Base-by-base conservation (phyloP, 2,329 filamentous ascomycete genomes). In the Verticillium albo-atrum region DNA sequence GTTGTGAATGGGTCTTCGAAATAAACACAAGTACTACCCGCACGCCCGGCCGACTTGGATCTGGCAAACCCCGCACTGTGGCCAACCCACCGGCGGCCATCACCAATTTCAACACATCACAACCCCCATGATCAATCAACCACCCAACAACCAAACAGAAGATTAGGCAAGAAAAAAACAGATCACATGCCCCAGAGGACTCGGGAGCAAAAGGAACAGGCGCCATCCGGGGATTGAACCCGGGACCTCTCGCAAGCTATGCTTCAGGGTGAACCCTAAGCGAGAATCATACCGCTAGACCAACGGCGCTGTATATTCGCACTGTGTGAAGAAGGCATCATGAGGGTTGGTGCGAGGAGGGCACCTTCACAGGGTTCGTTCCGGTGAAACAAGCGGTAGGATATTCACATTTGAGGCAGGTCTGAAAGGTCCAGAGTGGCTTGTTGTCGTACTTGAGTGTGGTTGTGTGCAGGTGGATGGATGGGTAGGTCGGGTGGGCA, bases 221-320 rank as follows among this genome's bases (percentile, higher is more conserved):
- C 59, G 60, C 61, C 60, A 61, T 58, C 64, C 64, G 64, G 60
- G 61, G 61, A 65, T 66, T 60, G 63, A 66, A 66, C 64, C 60
- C 64, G 64, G 61, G 64, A 63, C 64, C 64, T 66, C 64, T 63
- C 63, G 64, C 64, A 66, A 62, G 56, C 56, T 30, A 30, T 57
- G 55, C 55, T 57, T 57, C 42, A 51, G 74, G 73, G 72, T 75
- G 50, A 9, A 71, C 84, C 84, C 84, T 87, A 86, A 86, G 84
- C 84, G 83, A 85, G 83, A 86, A 87, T 86, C 83, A 86, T 87
- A 86, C 83, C 84, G 81, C 83, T 85, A 85, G 82, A 84, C 82
- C 81, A 85, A 57, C 55, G 55, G 55, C 55, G 55, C 55, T 12
- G 42, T 47, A 23, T 47, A 47, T 23, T 47, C 42, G 42, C 42